Evolutionary conservation across 768 basidiomycete species (phyloP).

Genomic region (Tephrocybe sp.): DNA sequence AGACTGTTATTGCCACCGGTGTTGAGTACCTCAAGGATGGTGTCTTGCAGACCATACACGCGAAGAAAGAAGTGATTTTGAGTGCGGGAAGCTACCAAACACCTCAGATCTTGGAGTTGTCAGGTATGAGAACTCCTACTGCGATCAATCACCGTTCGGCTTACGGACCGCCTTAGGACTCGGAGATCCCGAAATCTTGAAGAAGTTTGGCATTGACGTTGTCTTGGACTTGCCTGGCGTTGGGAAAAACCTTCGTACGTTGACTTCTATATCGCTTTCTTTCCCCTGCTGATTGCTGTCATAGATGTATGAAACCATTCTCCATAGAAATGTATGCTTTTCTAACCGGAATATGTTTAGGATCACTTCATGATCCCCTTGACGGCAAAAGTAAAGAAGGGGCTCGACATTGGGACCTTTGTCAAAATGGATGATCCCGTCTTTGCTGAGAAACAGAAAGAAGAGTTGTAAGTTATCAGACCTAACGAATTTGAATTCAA

Average conservation of each 20-base stretch:
- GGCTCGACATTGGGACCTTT: neutral
- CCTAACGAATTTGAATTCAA: neutral
- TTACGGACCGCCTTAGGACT: neutral
- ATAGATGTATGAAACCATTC: neutral
- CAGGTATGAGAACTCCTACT: conserved; percentile 1
- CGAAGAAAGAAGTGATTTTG: conserved; percentile 10
- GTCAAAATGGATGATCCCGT: conserved; percentile 1
- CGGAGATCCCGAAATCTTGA: conserved; percentile 6
- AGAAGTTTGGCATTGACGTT: conserved; percentile 1
- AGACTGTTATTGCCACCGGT: neutral
- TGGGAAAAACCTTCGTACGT: conserved; percentile 14
- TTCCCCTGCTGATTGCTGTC: neutral
- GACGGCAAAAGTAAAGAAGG: neutral
- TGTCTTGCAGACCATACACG: neutral
- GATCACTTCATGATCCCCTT: neutral
- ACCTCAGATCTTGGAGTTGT: conserved; percentile 14
- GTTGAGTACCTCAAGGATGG: conserved; percentile 13
- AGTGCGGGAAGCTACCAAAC: conserved; percentile 11
- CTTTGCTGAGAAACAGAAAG: neutral
- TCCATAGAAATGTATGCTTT: neutral
- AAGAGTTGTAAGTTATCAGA: neutral
- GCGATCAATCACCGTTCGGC: too few species aligned
- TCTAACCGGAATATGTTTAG: neutral
- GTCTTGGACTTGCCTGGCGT: conserved; percentile 11
- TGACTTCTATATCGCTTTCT: neutral